A percentile compares a stretch with the other conserved stretches of the same genome.
phyloP scores from a whole-genome alignment of 345 rosid species.

The Gossypium rotundifolium region DNA sequence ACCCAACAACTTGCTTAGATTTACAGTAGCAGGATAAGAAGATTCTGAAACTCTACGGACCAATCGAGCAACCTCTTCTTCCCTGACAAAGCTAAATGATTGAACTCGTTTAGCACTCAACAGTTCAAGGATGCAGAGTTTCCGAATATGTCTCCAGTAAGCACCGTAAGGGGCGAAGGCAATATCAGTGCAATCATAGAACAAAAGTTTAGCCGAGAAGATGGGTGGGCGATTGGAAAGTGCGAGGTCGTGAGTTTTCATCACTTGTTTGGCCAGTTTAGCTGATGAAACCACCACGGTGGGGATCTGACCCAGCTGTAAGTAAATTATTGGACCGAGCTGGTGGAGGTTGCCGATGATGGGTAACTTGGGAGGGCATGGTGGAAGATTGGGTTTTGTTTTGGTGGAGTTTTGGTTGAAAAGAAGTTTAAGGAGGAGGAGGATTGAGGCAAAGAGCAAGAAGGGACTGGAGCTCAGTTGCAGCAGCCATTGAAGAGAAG shows the following conservation, averaged over 20 bases:
- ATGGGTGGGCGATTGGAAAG: conserved; percentile 34
- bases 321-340: conserved; percentile 32
- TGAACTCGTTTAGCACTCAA: conserved; percentile 34
- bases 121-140: conserved; percentile 37
- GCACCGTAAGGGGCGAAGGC: conserved; percentile 36
- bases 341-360: conserved; percentile 48
- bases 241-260: conserved; percentile 42
- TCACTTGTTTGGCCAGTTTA: conserved; percentile 28
- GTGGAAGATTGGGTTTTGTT: conserved; percentile 30
- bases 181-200: conserved; percentile 31
- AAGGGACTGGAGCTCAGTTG: background rate
- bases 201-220: conserved; percentile 30
- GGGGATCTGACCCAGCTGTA: conserved; percentile 42
- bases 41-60: conserved; percentile 23
- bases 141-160: conserved; percentile 39
- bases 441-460: conserved; percentile 21
- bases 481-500: conserved; percentile 26
- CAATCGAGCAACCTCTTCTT: conserved; percentile 36
- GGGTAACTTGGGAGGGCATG: conserved; percentile 41
- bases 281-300: conserved; percentile 44
- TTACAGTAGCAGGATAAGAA: conserved; percentile 16
- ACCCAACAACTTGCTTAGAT: conserved; percentile 27
- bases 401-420: conserved; percentile 5
- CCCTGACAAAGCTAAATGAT: conserved; percentile 27
- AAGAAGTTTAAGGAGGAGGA: conserved; percentile 16